Base-by-base conservation (phyloP, 768 basidiomycete genomes). In the Boletus speciosus region DNA sequence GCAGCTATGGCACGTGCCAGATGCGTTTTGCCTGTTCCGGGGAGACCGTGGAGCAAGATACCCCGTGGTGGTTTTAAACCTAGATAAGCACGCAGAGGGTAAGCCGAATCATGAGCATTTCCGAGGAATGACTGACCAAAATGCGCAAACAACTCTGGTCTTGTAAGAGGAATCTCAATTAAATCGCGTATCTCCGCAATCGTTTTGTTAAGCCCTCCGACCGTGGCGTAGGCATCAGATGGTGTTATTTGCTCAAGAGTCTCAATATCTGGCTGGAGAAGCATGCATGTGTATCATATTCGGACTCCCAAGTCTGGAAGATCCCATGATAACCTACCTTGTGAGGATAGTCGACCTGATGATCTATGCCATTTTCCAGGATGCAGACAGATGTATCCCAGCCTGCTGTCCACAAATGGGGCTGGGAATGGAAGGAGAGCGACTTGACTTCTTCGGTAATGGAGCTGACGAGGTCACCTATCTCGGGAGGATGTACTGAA, bases 21-120 rank as follows among this genome's bases (percentile, higher is more conserved):
- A 65, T 97, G 93, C 0, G 97, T 99, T 74, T 99, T 99, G 15
- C 97, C 97, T 9, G 97, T 98, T 36, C 97, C 97, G 3, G 97
- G 93, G 11, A 94, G 95, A 11, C 97, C 97, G 69, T 98, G 88
- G 2, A 99, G 81, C 19, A 98, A 80, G 42, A 98, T 88, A 5
- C 97, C 97, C 43, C 91, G 85, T n/a, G 96, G 95, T 15, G 96
- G 95, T 63, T 90, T 94, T n/a, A 99, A 78, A 35, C 90, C 93
- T 83, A 51, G 23, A 47, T 51, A n/a, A 56, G 46, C 42, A 37
- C n/a, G 23, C 12, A 45, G 37, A 25, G 25, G 32, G 23, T 49
- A 52, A 59, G 47, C 50, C 41, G 50, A 47, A 77, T 58, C 11
- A 25, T 34, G 54, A 51, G 35, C 41, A 52, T 51, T 10, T 39